phyloP scores from a whole-genome alignment of 2,329 filamentous ascomycete species.

The Venturia oleaginea region DNA sequence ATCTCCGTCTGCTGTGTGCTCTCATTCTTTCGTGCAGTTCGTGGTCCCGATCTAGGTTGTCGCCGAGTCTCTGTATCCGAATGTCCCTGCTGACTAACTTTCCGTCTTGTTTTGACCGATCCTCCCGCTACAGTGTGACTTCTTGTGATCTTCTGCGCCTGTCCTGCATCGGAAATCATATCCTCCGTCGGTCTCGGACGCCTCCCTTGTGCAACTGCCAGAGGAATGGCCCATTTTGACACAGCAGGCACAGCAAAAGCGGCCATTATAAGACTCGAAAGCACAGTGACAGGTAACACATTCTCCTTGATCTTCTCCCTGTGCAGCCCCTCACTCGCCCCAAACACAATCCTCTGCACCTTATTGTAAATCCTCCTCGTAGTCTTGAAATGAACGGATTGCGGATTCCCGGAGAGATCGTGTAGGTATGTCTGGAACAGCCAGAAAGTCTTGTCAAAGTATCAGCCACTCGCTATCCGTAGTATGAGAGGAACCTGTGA shows the following conservation, averaged over 20 bases:
- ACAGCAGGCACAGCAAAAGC: conserved; percentile 67
- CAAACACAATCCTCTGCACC: conserved; percentile 81
- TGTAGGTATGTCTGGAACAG: conserved; percentile 81
- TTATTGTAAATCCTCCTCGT: conserved; percentile 80
- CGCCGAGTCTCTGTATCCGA: conserved; percentile 16
- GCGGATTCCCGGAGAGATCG: conserved; percentile 67
- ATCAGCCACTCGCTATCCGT: conserved; percentile 10
- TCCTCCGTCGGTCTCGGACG: conserved; percentile 59
- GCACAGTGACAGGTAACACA: conserved; percentile 66
- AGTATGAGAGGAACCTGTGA: conserved; percentile 19
- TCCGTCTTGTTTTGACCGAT: conserved; percentile 34
- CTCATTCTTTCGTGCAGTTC: not conserved
- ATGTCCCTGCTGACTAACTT: conserved; percentile 23
- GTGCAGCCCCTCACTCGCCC: conserved; percentile 57
- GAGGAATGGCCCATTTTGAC: conserved; percentile 67
- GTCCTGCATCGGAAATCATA: conserved; percentile 50
- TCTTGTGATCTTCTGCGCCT: conserved; percentile 48
- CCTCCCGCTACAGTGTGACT: conserved; percentile 58
- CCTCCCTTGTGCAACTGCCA: conserved; percentile 72
- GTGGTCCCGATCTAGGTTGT: not conserved
- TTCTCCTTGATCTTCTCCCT: conserved; percentile 76
- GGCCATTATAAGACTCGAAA: conserved; percentile 71
- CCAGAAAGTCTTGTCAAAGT: conserved; percentile 64
- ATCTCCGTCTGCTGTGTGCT: not conserved
- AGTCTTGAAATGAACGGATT: conserved; percentile 69